Evolutionary conservation across 2,329 filamentous ascomycete genomes (phyloP), one percentile per base, ranked within the genome.

Genomic region (Alternaria postmessia): DNA sequence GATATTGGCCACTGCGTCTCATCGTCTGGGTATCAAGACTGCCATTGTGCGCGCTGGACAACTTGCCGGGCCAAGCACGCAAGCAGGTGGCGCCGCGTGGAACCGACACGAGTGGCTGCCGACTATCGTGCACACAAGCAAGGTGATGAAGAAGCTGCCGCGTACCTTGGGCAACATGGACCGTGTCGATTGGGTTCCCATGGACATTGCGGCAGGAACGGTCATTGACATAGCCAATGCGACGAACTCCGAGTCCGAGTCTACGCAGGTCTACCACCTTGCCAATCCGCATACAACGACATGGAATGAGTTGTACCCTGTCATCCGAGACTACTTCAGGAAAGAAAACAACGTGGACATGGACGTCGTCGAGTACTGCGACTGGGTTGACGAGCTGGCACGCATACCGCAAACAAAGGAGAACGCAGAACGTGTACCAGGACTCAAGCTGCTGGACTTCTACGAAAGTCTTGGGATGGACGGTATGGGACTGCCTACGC

Each of bases 1-100:
- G 16, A 75, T 80, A 26, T 63, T 77, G 0, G 66, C 68, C n/a
- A 64, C 53, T 2, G 76, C 77, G 6, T 71, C 77, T 2, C 56
- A 68, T 28, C 56, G 66, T 7, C 47, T 72, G 3, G 69, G 67
- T 3, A 57, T 76, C n/a, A 62, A 62, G 8, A 64, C 62, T 4
- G 67, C 61, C 7, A 65, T 77, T 8, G 55, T 70, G 7, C 68
- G 75, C 9, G 69, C 69, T 8, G 74, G 75, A 3, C 75, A 78
- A 56, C 65, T 78, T 3, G 75, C 72, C 24, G 75, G 75, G 6
- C 69, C 74, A 2, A 64, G 64, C 14, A 51, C 43, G 1, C 24
- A 53, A 5, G 54, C 48, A n/a, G 51, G 62, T 6, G 53, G 62
- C 4, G 69, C 71, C 5, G 51, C 68, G 7, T 75, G 73, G 73